phyloP scores from a whole-genome alignment of 2,329 filamentous ascomycete genomes.

The Arthrobotrys conoides region DNA sequence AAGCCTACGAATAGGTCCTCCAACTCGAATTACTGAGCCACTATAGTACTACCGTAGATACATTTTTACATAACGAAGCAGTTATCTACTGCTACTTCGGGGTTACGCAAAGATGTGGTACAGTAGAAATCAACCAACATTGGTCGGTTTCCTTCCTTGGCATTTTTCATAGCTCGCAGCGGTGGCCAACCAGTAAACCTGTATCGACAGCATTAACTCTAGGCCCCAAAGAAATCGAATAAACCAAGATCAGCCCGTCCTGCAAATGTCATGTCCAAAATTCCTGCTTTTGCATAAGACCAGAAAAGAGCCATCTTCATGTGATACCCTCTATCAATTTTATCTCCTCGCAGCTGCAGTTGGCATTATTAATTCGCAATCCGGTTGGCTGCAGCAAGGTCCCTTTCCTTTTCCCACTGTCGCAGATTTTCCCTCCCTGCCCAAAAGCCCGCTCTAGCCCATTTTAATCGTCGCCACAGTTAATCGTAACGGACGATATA shows the following conservation, averaged over 20 bases:
- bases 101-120: slow-evolving; percentile 1
- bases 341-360: slow-evolving; percentile 2
- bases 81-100: not conserved
- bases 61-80: not conserved
- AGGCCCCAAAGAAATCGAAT: slow-evolving; percentile 14
- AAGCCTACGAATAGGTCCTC: not conserved
- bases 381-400: slow-evolving; percentile 11
- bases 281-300: slow-evolving; percentile 15
- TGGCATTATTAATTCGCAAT: slow-evolving; percentile 48
- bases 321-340: slow-evolving; percentile 16
- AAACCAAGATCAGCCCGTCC: slow-evolving; percentile 10
- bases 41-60: not conserved
- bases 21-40: not conserved
- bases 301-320: slow-evolving; percentile 6
- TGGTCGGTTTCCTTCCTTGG: slow-evolving; percentile 25
- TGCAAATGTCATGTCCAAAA: slow-evolving; percentile 26
- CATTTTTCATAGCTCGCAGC: not conserved
- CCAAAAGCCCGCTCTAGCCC: slow-evolving; percentile 15
- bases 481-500: slow-evolving; percentile 42
- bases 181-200: slow-evolving; percentile 35
- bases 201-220: slow-evolving; percentile 15
- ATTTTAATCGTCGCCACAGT: slow-evolving; percentile 16
- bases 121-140: not conserved
- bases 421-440: slow-evolving; percentile 12
- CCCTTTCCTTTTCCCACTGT: not conserved